These are phyloP conservation scores for Tritrichomonas musculus DNA, from an alignment of 208 protist genomes.

Conservation along the genomic window DNA sequence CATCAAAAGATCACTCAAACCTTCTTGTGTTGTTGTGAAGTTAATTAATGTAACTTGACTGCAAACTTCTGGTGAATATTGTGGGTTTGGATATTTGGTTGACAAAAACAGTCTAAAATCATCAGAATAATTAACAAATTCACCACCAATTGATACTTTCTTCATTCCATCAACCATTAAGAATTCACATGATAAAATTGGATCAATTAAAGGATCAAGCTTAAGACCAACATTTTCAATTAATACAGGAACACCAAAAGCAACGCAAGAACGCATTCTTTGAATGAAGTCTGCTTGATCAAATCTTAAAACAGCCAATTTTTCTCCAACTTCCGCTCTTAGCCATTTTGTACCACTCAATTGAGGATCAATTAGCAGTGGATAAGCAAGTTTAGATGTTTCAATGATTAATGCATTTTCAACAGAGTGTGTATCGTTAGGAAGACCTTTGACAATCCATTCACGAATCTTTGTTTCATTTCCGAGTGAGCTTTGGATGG, in stretches of 20 bases:
- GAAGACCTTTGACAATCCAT: conserved; percentile 86
- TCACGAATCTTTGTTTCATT: conserved; percentile 82
- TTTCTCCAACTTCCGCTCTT: conserved; percentile 72
- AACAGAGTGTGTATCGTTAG: conserved; percentile 81
- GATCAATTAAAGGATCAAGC: conserved; percentile 87
- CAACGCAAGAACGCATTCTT: conserved; percentile 75
- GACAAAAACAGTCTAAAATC: conserved; percentile 63
- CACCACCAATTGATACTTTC: conserved; percentile 62
- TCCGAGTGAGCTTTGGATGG: conserved; percentile 71
- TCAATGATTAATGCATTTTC: conserved; percentile 73
- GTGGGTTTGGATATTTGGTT: conserved; percentile 65
- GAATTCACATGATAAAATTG: conserved; percentile 75
- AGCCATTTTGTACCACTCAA: conserved; percentile 54
- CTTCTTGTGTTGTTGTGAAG: conserved; percentile 63
- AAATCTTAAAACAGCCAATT: conserved; percentile 80
- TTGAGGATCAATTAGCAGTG: conserved; percentile 57
- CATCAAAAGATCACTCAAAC: conserved; percentile 61
- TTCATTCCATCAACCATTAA: conserved; percentile 51
- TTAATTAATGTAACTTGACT: conserved; percentile 67
- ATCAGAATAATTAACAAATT: conserved; percentile 60
- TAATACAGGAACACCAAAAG: conserved; percentile 73
- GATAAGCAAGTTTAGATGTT: not conserved
- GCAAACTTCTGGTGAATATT: conserved; percentile 64
- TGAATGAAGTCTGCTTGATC: conserved; percentile 81
- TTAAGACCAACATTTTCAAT: conserved; percentile 90